Conservation (phyloP, 805 yeast species). For the Vanderwaltozyma yarrowii region DNA sequence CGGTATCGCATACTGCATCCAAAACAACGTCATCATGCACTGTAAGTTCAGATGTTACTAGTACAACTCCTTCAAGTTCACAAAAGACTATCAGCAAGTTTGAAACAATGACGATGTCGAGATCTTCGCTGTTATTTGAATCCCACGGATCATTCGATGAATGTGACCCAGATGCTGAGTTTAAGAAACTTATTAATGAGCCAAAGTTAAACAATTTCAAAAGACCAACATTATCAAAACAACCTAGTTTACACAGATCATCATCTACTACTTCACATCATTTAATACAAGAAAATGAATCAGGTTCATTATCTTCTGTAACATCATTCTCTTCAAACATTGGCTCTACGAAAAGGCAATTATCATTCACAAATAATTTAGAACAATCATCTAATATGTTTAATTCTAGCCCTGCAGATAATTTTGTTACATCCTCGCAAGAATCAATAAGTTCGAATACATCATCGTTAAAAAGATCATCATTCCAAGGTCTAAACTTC, state of each 20-base stretch:
- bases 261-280: slow-evolving; percentile 1
- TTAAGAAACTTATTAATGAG: slow-evolving; percentile 11
- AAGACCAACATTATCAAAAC: slow-evolving; percentile 1
- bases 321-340: slow-evolving; percentile 1
- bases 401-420: background rate
- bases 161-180: slow-evolving; percentile 19
- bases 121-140: slow-evolving; percentile 6
- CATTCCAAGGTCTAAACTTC: slow-evolving; percentile 14
- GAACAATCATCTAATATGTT: background rate
- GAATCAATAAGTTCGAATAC: slow-evolving; percentile 3
- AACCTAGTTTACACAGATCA: background rate
- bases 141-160: slow-evolving; percentile 29
- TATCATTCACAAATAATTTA: slow-evolving; percentile 7
- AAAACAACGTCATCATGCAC: no score
- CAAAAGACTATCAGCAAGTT: background rate
- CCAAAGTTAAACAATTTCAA: slow-evolving; percentile 22
- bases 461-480: slow-evolving; percentile 7
- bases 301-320: background rate
- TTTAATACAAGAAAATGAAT: background rate
- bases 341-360: slow-evolving; percentile 6
- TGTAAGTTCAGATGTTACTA: no score
- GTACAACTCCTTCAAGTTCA: no score
- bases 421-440: background rate
- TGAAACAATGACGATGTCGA: background rate
- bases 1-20: no score